Evolutionary conservation across 768 basidiomycete species (phyloP).

Genomic region (Tylopilus vinaceipallidus): DNA sequence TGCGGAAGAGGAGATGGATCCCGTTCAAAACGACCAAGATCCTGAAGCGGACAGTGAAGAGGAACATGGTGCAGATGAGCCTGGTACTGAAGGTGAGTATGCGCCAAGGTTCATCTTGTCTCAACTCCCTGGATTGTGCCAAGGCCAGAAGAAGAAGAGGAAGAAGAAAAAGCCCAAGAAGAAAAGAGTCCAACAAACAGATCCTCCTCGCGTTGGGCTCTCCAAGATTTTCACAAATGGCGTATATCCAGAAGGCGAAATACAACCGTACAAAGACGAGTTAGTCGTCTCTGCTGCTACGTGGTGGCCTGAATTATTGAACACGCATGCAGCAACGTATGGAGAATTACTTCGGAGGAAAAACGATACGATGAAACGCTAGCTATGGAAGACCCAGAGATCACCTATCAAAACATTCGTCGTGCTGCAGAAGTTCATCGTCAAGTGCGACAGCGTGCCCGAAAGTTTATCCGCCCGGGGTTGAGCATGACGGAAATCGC

Average conservation of each 20-base stretch:
- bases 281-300: conserved; percentile 40
- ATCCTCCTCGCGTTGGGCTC: conserved; percentile 87
- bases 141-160: conserved; percentile 81
- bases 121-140: neutral
- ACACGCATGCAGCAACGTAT: conserved; percentile 63
- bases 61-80: conserved; percentile 28
- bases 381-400: conserved; percentile 74
- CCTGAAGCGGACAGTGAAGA: conserved; percentile 34
- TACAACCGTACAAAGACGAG: conserved; percentile 91
- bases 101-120: neutral
- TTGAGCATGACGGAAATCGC: conserved; percentile 95
- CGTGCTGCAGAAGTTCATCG: conserved; percentile 95
- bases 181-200: conserved; percentile 80
- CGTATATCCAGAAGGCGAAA: conserved; percentile 89
- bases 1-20: conserved; percentile 14
- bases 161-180: conserved; percentile 93
- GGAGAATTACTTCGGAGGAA: conserved; percentile 89
- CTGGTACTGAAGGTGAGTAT: conserved; percentile 28
- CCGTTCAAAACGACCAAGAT: conserved; percentile 18
- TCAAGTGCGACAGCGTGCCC: conserved; percentile 81
- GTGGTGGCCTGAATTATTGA: neutral
- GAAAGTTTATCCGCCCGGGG: conserved; percentile 83
- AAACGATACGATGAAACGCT: conserved; percentile 79
- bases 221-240: conserved; percentile 86
- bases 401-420: conserved; percentile 87